phyloP scores from a whole-genome alignment of 1,284 basidiomycete species.

The Microbotryum intermedium region DNA sequence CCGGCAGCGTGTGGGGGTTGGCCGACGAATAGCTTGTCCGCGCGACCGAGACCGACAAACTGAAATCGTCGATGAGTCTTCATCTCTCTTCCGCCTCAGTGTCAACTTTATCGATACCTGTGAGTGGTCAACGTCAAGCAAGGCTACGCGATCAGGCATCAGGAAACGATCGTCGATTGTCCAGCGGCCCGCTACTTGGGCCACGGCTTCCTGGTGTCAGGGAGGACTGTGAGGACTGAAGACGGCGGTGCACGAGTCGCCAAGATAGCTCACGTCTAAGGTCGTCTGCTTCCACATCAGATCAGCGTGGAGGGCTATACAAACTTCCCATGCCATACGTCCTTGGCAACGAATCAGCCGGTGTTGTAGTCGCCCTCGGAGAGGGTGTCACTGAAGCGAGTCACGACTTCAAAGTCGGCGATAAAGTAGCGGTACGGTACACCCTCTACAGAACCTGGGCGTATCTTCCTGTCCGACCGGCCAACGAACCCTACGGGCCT shows the following conservation, averaged over 20 bases:
- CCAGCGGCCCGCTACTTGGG: too few species aligned
- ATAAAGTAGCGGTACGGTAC: constrained; percentile 44
- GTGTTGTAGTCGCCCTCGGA: constrained; percentile 64
- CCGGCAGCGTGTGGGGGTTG: too few species aligned
- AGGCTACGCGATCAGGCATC: constrained; percentile 34
- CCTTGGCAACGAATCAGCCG: constrained; percentile 70
- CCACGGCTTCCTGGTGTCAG: too few species aligned
- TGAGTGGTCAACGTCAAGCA: constrained; percentile 34
- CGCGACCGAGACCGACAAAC: too few species aligned
- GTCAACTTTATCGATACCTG: constrained; percentile 62
- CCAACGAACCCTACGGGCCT: constrained; percentile 5
- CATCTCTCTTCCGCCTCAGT: neutral
- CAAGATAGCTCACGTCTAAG: too few species aligned
- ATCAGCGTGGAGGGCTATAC: constrained; percentile 44
- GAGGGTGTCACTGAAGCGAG: constrained; percentile 36
- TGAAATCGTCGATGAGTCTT: too few species aligned
- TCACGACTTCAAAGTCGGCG: constrained; percentile 49
- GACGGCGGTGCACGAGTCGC: too few species aligned
- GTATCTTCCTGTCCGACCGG: neutral
- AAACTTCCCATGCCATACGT: constrained; percentile 56
- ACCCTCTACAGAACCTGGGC: neutral
- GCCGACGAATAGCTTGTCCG: too few species aligned
- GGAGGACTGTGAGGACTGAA: too few species aligned
- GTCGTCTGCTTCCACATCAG: constrained; percentile 37
- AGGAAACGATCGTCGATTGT: too few species aligned